phyloP scores from a whole-genome alignment of 257 asterid genomes.

The Echium plantagineum region DNA sequence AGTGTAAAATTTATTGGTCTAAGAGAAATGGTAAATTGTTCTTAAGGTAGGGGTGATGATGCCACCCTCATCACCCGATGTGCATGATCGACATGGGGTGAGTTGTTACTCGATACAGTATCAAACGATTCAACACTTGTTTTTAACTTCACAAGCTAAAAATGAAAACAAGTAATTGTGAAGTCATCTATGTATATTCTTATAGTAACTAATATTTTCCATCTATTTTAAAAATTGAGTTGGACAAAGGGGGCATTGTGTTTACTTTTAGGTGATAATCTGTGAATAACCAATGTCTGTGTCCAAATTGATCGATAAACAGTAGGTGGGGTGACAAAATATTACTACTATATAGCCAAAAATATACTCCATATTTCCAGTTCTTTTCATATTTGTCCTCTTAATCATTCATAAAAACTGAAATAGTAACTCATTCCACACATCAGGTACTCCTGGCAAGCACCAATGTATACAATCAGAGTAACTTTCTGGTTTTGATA shows the following conservation, averaged over 20 bases:
- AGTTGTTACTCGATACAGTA: too few relatives aligned
- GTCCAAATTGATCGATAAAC: too few relatives aligned
- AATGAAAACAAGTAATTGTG: neutral
- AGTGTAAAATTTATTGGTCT: too few relatives aligned
- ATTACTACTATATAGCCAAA: neutral
- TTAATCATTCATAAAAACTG: slow-evolving; percentile 35
- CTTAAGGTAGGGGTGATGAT: too few relatives aligned
- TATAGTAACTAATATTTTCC: too few relatives aligned
- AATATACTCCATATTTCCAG: neutral
- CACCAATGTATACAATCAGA: slow-evolving; percentile 98
- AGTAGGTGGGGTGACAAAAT: neutral
- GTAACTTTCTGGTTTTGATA: slow-evolving; percentile 51
- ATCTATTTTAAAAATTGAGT: neutral
- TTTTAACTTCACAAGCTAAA: slow-evolving; percentile 9
- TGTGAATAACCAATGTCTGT: too few relatives aligned
- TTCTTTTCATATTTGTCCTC: neutral
- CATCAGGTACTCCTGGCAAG: slow-evolving; percentile 84
- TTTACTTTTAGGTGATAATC: too few relatives aligned
- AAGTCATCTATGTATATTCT: too few relatives aligned
- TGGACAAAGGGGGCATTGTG: neutral
- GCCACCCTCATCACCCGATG: too few relatives aligned
- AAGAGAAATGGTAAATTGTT: too few relatives aligned
- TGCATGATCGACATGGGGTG: too few relatives aligned
- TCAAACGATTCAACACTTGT: too few relatives aligned
- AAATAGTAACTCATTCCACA: slow-evolving; percentile 80